phyloP scores from a whole-genome alignment of 208 protist species.

The Trypanosoma brucei region DNA sequence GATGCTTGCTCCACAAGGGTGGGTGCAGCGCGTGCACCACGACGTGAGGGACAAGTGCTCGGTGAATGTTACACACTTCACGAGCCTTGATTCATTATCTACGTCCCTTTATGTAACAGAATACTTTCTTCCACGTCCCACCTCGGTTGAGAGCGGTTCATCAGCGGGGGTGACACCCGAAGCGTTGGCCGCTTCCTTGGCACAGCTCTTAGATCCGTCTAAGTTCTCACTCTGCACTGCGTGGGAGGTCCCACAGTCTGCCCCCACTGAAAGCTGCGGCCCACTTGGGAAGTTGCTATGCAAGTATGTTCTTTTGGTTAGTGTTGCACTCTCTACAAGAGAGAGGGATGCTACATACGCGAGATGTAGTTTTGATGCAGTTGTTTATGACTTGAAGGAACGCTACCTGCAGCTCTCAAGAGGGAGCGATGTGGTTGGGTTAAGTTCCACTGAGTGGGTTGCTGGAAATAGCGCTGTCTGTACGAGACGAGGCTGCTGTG shows the following conservation, averaged over 20 bases:
- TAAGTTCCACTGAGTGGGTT: not conserved
- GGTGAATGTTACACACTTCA: constrained; percentile 47
- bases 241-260: constrained; percentile 13
- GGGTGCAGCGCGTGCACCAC: constrained; percentile 48
- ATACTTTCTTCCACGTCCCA: constrained; percentile 32
- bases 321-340: constrained; percentile 23
- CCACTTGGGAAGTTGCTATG: constrained; percentile 17
- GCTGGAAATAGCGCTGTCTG: constrained; percentile 1
- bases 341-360: constrained; percentile 10
- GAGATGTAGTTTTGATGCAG: constrained; percentile 8
- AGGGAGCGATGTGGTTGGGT: not conserved
- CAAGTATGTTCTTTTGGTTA: constrained; percentile 22
- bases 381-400: constrained; percentile 18
- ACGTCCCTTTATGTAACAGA: constrained; percentile 49
- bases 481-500: constrained; percentile 12
- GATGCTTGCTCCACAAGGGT: constrained; percentile 50
- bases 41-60: constrained; percentile 31
- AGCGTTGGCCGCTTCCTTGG: not conserved
- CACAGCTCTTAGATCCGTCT: not conserved
- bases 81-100: constrained; percentile 26
- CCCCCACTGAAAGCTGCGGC: not conserved
- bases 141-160: not conserved
- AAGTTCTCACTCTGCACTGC: constrained; percentile 2
- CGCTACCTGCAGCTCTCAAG: constrained; percentile 7
- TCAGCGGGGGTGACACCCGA: not conserved